Evolutionary conservation across 2,329 filamentous ascomycete species (phyloP).

Genomic region (Mycogone perniciosa): DNA sequence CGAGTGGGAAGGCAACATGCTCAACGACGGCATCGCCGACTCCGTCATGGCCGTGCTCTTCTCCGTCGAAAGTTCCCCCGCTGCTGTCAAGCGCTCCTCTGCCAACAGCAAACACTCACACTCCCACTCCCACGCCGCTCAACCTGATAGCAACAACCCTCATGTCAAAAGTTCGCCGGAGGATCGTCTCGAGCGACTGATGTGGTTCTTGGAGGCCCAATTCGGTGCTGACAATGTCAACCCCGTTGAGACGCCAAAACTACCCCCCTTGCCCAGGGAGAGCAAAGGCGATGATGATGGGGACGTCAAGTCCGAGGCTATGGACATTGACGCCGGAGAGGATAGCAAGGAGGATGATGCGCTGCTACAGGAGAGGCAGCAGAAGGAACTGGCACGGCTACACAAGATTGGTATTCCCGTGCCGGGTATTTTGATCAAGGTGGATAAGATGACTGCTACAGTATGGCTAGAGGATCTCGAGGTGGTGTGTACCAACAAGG

Average conservation of each 20-base stretch:
- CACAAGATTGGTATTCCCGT: constrained; percentile 84
- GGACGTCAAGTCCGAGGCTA: not conserved
- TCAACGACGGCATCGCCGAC: constrained; percentile 97
- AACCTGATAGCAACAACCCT: constrained; percentile 48
- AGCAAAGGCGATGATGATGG: not conserved
- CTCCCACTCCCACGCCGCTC: constrained; percentile 40
- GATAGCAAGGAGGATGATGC: constrained; percentile 32
- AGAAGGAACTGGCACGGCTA: constrained; percentile 68
- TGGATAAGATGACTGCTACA: constrained; percentile 80
- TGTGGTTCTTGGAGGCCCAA: constrained; percentile 95
- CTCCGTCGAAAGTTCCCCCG: constrained; percentile 87
- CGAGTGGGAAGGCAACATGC: constrained; percentile 96
- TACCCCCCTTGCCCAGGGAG: constrained; percentile 32
- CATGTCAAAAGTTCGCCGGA: constrained; percentile 65
- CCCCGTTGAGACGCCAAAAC: constrained; percentile 63
- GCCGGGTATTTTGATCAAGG: constrained; percentile 77
- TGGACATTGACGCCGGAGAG: constrained; percentile 23
- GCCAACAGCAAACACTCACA: constrained; percentile 27
- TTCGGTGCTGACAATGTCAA: constrained; percentile 79
- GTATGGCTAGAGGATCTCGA: constrained; percentile 91
- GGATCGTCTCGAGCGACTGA: constrained; percentile 75
- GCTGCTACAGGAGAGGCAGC: constrained; percentile 49
- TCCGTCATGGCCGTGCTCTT: constrained; percentile 89
- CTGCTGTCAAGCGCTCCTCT: constrained; percentile 71
- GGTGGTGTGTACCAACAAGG: constrained; percentile 75